Percentiles rank a stretch among this genome's conserved stretches.
These are phyloP conservation scores for Lachnellula occidentalis DNA, from an alignment of 2,329 filamentous ascomycete species.

Conservation along the genomic window DNA sequence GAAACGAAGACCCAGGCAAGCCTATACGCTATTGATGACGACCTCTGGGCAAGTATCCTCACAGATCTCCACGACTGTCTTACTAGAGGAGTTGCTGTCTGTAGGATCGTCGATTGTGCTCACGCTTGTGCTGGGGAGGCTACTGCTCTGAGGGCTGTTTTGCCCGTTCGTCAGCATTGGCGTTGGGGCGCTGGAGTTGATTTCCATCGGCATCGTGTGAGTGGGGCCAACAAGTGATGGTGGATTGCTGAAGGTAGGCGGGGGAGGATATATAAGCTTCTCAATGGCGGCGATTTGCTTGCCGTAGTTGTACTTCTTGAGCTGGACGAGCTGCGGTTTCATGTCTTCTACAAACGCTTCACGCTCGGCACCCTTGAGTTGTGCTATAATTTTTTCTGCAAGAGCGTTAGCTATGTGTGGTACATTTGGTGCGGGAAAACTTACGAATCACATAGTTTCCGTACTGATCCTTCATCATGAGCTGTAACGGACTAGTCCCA, in stretches of 20 bases:
- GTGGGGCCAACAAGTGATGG: slow-evolving; percentile 21
- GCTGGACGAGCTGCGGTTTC: slow-evolving; percentile 51
- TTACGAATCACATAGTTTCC: slow-evolving; percentile 97
- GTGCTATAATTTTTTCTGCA: slow-evolving; percentile 73
- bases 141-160: slow-evolving; percentile 64
- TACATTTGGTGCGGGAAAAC: slow-evolving; percentile 35
- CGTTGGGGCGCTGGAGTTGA: slow-evolving; percentile 52
- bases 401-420: slow-evolving; percentile 1
- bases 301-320: slow-evolving; percentile 60
- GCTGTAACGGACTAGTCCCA: slow-evolving; percentile 64
- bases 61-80: slow-evolving; percentile 14
- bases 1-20: slow-evolving; percentile 1
- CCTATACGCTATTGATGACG: slow-evolving; percentile 25
- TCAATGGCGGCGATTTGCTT: slow-evolving; percentile 64
- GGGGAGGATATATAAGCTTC: slow-evolving; percentile 40
- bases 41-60: slow-evolving; percentile 24
- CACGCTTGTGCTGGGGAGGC: slow-evolving; percentile 56
- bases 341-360: slow-evolving; percentile 58
- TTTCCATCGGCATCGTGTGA: slow-evolving; percentile 35
- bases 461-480: slow-evolving; percentile 83
- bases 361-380: slow-evolving; percentile 55
- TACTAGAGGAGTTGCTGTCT: slow-evolving; percentile 19
- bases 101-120: slow-evolving; percentile 38
- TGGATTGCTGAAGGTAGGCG: slow-evolving; percentile 14
- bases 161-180: slow-evolving; percentile 63